Base-by-base conservation (phyloP, 139 green algal genomes). In the Chlamydomonas sp. region DNA sequence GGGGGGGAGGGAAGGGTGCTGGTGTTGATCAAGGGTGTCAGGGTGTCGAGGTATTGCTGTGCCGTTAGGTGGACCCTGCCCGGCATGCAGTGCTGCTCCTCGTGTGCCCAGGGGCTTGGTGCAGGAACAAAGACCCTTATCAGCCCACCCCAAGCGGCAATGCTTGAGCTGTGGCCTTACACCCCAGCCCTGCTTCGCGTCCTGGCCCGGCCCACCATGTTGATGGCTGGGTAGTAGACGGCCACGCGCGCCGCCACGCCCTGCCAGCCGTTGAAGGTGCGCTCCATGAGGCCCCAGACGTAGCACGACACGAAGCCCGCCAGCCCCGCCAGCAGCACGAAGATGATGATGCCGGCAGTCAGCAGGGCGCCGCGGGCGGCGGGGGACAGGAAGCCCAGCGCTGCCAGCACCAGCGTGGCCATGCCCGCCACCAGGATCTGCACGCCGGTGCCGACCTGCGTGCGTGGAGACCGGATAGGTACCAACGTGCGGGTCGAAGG, bases 361-460 rank as follows among this genome's bases (percentile, higher is more conserved):
- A 99, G 93, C 81, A 99, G 93, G 2, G 96, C 95, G 20, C 97
- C 97, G 62, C 97, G 94, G 0, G 95, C 94, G 9, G 97, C 96
- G 14, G 97, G 97, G 17, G 97, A 99, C 79, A 99, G 93, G 89
- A 99, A 99, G 78, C 97, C 97, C 63, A 99, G 92, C 0, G 97
- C 93, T 31, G 97, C 97, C 80, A 99, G 98, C 74, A 98, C 86
- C 61, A 99, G 91, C 18, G 96, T 99, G 64, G 98, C 94, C 59
- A 92, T 82, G 18, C 87, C 88, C 58, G 97, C 95, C 69, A 89
- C 77, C 77, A 98, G 90, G 88, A 99, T 97, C 91, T 99, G 97
- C 2, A 98, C 93, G 73, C 97, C 97, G 12, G 93, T 95, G 83
- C 95, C 97, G 17, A 99, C 85, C 83, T 96, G 86, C 63, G 66